phyloP scores from a whole-genome alignment of 306 rosid species.

The Malus sylvestris region DNA sequence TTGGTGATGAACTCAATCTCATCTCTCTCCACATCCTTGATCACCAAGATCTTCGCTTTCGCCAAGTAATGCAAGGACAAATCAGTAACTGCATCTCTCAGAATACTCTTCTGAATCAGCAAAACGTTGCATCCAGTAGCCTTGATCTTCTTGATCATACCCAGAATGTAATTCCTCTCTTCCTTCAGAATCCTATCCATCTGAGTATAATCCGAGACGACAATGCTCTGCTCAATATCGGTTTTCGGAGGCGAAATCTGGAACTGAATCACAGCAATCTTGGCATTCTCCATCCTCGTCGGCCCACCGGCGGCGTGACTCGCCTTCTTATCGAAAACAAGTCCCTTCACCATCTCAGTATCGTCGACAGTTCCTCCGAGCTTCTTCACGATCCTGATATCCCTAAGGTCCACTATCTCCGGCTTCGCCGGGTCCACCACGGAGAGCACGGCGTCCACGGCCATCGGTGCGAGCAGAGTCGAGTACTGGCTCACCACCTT shows the following conservation, averaged over 20 bases:
- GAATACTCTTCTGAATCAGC: constrained; percentile 90
- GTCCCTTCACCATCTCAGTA: constrained; percentile 66
- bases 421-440: constrained; percentile 65
- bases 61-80: constrained; percentile 91
- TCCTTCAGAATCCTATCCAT: constrained; percentile 97
- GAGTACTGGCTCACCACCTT: constrained; percentile 97
- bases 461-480: constrained; percentile 78
- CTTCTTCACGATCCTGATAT: constrained; percentile 86
- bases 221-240: constrained; percentile 91
- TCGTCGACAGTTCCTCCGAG: constrained; percentile 93
- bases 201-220: constrained; percentile 84
- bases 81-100: constrained; percentile 94
- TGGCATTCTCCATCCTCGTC: constrained; percentile 81
- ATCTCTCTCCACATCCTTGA: constrained; percentile 93
- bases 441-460: constrained; percentile 77
- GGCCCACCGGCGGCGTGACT: constrained; percentile 99
- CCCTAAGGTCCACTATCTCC: constrained; percentile 77
- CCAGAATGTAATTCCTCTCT: constrained; percentile 79
- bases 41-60: constrained; percentile 86
- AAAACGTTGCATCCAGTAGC: constrained; percentile 82
- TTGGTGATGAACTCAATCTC: constrained; percentile 96
- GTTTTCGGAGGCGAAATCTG: constrained; percentile 97
- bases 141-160: constrained; percentile 96
- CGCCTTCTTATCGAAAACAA: constrained; percentile 85
- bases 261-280: constrained; percentile 91